phyloP scores from a whole-genome alignment of 306 rosid species.

The Cucumis hystrix region DNA sequence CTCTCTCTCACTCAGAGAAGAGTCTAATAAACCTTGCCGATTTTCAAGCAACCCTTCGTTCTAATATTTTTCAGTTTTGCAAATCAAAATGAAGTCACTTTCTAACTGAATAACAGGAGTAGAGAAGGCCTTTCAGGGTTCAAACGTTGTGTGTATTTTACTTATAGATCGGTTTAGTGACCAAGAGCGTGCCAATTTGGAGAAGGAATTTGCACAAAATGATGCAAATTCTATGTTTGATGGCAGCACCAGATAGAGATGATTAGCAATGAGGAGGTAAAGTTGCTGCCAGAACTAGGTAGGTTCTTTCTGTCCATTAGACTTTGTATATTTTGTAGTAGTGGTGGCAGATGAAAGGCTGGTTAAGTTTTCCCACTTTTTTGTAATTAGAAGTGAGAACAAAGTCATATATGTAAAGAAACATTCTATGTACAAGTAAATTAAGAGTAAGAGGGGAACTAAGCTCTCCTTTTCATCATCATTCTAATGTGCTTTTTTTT shows the following conservation, averaged over 20 bases:
- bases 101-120: not conserved
- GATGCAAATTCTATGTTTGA: not conserved
- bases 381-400: not conserved
- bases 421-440: not conserved
- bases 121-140: not conserved
- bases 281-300: not conserved
- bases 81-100: not conserved
- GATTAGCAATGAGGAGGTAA: not conserved
- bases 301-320: not conserved
- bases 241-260: not conserved
- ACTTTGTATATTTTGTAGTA: not conserved
- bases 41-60: not conserved
- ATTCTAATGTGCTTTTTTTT: no score
- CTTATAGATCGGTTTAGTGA: not conserved
- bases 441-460: not conserved
- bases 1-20: slow-evolving; percentile 64
- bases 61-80: not conserved
- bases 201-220: not conserved
- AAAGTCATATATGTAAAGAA: not conserved
- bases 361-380: not conserved
- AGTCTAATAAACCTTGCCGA: not conserved
- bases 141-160: not conserved
- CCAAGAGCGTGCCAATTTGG: not conserved
- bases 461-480: not conserved
- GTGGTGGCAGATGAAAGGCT: not conserved